Evolutionary conservation across 2,329 filamentous ascomycete species (phyloP).

Genomic region (Huntiella omanensis): DNA sequence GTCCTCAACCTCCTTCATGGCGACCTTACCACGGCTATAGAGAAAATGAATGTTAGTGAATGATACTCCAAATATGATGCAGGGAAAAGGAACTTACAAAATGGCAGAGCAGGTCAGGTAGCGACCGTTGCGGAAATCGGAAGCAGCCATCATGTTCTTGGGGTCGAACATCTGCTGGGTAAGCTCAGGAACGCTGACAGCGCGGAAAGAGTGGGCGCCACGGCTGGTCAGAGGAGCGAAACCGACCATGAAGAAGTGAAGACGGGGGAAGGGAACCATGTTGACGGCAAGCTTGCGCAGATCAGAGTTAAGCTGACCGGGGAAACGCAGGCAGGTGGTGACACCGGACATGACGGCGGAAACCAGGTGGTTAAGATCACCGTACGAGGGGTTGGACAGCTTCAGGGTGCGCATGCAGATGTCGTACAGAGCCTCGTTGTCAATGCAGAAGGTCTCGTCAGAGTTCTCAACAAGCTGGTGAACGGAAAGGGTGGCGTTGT

Average conservation of each 20-base stretch:
- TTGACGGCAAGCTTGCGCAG: constrained; percentile 98
- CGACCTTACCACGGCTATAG: constrained; percentile 82
- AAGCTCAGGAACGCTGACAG: constrained; percentile 90
- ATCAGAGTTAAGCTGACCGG: constrained; percentile 98
- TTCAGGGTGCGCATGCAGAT: constrained; percentile 99
- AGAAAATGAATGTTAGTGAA: constrained; percentile 3
- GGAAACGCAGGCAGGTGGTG: constrained; percentile 97
- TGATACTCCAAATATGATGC: not conserved
- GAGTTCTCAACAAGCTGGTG: constrained; percentile 99
- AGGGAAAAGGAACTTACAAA: constrained; percentile 41
- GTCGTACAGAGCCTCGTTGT: constrained; percentile 99
- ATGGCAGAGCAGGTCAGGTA: constrained; percentile 99
- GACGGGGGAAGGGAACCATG: constrained; percentile 99
- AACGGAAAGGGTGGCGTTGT: constrained; percentile 97
- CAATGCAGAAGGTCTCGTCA: constrained; percentile 99
- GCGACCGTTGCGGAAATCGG: constrained; percentile 98
- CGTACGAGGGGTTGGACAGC: constrained; percentile 95
- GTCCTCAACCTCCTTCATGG: constrained; percentile 99
- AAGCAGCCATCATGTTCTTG: constrained; percentile 99
- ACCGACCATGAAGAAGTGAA: constrained; percentile 99
- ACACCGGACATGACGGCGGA: constrained; percentile 99
- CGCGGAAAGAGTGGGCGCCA: constrained; percentile 81
- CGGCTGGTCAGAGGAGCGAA: constrained; percentile 92
- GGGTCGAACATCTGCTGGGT: constrained; percentile 99
- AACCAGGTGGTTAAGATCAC: constrained; percentile 97